Conservation (phyloP, 129 eudicot genomes). For the Flaveria ramosissima region DNA sequence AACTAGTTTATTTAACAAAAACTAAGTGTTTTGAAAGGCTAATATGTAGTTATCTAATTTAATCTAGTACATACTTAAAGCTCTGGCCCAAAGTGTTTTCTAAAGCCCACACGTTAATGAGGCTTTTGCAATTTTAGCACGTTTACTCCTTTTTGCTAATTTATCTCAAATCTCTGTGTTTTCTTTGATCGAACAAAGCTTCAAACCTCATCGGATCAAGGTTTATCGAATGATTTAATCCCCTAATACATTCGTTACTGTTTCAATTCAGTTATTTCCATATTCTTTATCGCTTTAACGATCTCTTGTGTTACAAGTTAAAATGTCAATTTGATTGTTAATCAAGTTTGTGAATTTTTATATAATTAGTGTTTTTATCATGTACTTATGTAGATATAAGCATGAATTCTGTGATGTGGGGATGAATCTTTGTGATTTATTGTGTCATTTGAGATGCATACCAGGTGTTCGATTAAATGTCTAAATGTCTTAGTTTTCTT, state of each 20-base stretch:
- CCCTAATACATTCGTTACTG: not conserved
- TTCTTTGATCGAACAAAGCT: not conserved
- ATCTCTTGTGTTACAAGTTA: conserved; percentile 16
- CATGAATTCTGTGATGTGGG: not conserved
- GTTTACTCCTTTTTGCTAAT: no score
- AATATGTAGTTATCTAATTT: no score
- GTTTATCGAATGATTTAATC: conserved; percentile 19
- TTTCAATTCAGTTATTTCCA: not conserved
- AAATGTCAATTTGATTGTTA: not conserved
- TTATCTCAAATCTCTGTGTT: no score
- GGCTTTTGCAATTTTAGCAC: no score
- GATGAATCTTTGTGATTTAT: not conserved
- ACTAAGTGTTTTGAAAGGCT: no score
- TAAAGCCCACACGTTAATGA: no score
- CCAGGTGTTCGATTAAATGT: conserved; percentile 37
- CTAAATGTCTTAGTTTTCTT: not conserved
- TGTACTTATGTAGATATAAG: not conserved
- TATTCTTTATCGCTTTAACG: not conserved
- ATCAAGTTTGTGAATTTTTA: conserved; percentile 10
- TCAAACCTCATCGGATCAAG: conserved; percentile 18
- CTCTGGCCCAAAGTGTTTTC: no score
- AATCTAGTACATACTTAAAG: no score
- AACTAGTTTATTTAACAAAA: no score
- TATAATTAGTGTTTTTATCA: not conserved
- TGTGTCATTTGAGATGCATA: conserved; percentile 13